Conservation (phyloP, 1,139 yeast species). For the Blastobotrys indianensis region DNA sequence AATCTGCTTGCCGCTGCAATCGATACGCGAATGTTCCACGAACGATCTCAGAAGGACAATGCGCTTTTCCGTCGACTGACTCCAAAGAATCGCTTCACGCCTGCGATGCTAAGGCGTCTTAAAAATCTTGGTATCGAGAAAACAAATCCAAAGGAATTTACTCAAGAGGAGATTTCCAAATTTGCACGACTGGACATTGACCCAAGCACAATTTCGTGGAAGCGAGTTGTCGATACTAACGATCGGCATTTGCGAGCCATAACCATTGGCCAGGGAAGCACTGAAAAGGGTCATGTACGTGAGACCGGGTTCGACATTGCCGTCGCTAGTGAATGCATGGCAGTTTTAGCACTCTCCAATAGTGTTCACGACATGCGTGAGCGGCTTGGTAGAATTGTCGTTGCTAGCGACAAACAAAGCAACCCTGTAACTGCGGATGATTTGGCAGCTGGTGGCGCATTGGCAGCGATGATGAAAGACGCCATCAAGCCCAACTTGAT, state of each 20-base stretch:
- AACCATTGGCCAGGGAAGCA: constrained; percentile 89
- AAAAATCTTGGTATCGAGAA: constrained; percentile 73
- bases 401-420: constrained; percentile 76
- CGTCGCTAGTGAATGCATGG: constrained; percentile 98
- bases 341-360: constrained; percentile 84
- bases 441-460: constrained; percentile 95
- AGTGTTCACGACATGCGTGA: constrained; percentile 82
- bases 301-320: constrained; percentile 94
- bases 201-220: constrained; percentile 92
- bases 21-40: constrained; percentile 97
- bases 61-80: constrained; percentile 82
- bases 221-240: constrained; percentile 93
- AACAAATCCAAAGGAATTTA: constrained; percentile 76
- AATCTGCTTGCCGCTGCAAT: constrained; percentile 95
- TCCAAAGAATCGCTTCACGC: constrained; percentile 86
- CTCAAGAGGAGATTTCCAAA: constrained; percentile 65
- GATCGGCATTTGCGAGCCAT: constrained; percentile 90
- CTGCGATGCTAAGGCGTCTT: constrained; percentile 73
- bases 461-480: constrained; percentile 91
- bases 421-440: constrained; percentile 95
- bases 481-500: constrained; percentile 95
- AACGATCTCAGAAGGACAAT: constrained; percentile 84
- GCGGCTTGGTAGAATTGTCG: constrained; percentile 85
- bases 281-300: constrained; percentile 87
- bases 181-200: constrained; percentile 90